Percentiles rank a stretch among this genome's conserved stretches.
These are phyloP conservation scores for Articulospora tetracladia DNA, from an alignment of 495 filamentous ascomycete species.

Conservation along the genomic window DNA sequence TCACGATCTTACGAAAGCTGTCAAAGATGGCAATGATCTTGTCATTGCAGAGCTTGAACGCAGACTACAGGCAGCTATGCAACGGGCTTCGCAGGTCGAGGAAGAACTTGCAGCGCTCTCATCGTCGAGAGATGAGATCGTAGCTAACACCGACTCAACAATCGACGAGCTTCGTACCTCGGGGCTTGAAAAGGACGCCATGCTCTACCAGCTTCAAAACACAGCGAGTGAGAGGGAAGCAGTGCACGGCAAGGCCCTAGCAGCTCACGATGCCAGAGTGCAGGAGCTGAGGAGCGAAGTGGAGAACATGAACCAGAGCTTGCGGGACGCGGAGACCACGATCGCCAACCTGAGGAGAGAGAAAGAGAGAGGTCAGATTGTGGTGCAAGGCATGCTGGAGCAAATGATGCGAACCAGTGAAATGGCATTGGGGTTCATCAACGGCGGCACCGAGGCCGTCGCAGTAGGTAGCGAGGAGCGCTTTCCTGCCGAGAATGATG, in stretches of 20 bases:
- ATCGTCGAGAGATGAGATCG: not conserved
- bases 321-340: slow-evolving; percentile 34
- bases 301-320: slow-evolving; percentile 29
- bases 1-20: slow-evolving; percentile 18
- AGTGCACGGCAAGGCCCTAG: slow-evolving; percentile 34
- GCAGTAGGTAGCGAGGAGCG: not conserved
- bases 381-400: slow-evolving; percentile 46
- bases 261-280: slow-evolving; percentile 38
- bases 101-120: slow-evolving; percentile 11
- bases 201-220: slow-evolving; percentile 7
- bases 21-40: slow-evolving; percentile 14
- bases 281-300: slow-evolving; percentile 35
- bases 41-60: slow-evolving; percentile 39
- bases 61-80: not conserved
- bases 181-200: slow-evolving; percentile 8
- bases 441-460: slow-evolving; percentile 10
- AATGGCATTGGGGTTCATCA: slow-evolving; percentile 31
- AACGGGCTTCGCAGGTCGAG: slow-evolving; percentile 7
- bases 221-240: slow-evolving; percentile 21
- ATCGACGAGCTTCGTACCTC: slow-evolving; percentile 1
- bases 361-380: slow-evolving; percentile 40
- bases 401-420: slow-evolving; percentile 36
- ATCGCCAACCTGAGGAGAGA: slow-evolving; percentile 40
- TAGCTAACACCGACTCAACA: not conserved
- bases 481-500: not conserved